Evolutionary conservation across 2,329 filamentous ascomycete species (phyloP).

Genomic region (Diaporthe amygdali): DNA sequence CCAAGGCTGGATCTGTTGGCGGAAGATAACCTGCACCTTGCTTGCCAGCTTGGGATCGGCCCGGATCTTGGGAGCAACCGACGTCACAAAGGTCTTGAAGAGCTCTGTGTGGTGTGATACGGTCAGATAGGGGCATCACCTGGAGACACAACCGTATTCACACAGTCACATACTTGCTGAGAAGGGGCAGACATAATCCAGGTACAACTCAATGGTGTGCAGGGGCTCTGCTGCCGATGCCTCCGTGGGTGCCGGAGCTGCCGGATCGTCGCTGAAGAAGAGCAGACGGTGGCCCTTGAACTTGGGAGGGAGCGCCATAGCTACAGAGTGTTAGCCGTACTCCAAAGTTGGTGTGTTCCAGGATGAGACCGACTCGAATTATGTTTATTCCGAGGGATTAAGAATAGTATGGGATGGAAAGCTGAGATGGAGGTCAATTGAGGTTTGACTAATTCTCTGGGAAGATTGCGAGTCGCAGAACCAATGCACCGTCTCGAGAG

Average conservation of each 20-base stretch:
- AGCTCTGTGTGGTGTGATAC: slow-evolving; percentile 45
- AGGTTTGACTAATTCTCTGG: neutral
- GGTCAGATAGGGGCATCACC: neutral
- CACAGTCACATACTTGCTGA: slow-evolving; percentile 45
- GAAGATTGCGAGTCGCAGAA: neutral
- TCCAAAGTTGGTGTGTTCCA: neutral
- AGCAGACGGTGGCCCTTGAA: slow-evolving; percentile 74
- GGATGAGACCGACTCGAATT: slow-evolving; percentile 11
- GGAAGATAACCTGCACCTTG: slow-evolving; percentile 78
- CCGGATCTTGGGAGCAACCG: slow-evolving; percentile 69
- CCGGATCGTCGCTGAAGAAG: slow-evolving; percentile 45
- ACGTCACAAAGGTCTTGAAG: slow-evolving; percentile 76
- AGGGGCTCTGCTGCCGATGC: slow-evolving; percentile 45
- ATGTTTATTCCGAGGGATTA: neutral
- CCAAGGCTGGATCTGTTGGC: slow-evolving; percentile 94
- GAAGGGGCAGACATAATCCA: slow-evolving; percentile 90
- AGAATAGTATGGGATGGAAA: neutral
- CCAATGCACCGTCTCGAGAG: neutral
- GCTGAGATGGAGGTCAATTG: neutral
- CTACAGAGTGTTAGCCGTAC: slow-evolving; percentile 6
- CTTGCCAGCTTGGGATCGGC: slow-evolving; percentile 59
- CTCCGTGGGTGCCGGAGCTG: slow-evolving; percentile 38
- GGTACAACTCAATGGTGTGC: slow-evolving; percentile 70
- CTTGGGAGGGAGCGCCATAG: slow-evolving; percentile 78
- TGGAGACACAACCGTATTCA: neutral